Percentiles rank a stretch among this genome's conserved stretches.
Conservation (phyloP, 2,329 filamentous ascomycete species). For the Calonectria pseudoturangicola region DNA sequence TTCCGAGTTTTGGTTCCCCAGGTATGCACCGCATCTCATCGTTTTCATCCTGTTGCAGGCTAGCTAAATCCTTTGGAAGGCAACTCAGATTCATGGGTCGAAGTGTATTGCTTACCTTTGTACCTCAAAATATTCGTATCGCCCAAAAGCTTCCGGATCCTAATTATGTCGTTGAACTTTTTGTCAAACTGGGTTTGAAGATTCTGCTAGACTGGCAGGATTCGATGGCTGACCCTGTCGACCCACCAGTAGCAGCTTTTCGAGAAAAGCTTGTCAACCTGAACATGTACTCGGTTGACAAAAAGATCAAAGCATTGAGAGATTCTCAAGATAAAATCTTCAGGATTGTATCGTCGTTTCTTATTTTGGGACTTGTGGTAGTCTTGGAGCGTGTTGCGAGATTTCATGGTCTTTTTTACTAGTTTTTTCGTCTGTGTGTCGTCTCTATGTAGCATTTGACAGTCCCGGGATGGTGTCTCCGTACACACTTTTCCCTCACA, state of each 20-base stretch:
- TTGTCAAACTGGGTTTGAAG: conserved; percentile 17
- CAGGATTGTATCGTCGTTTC: not conserved
- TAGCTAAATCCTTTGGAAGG: not conserved
- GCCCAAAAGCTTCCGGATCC: not conserved
- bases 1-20: conserved; percentile 18
- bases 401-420: not conserved
- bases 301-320: conserved; percentile 1
- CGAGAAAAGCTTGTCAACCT: conserved; percentile 7
- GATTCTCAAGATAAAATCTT: conserved; percentile 1
- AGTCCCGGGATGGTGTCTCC: no score
- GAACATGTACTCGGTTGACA: conserved; percentile 8
- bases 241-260: conserved; percentile 13
- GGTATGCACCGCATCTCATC: no score
- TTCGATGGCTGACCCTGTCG: conserved; percentile 6
- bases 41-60: not conserved
- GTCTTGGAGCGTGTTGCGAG: not conserved
- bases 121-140: conserved; percentile 4
- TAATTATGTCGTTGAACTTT: not conserved
- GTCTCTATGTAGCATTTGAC: no score
- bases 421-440: not conserved
- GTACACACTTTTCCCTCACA: no score
- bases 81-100: conserved; percentile 4
- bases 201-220: not conserved
- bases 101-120: not conserved
- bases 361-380: not conserved